Percentiles rank a stretch among this genome's conserved stretches.
phyloP scores from a whole-genome alignment of 441 rosid genomes.

The Theobroma grandiflorum region DNA sequence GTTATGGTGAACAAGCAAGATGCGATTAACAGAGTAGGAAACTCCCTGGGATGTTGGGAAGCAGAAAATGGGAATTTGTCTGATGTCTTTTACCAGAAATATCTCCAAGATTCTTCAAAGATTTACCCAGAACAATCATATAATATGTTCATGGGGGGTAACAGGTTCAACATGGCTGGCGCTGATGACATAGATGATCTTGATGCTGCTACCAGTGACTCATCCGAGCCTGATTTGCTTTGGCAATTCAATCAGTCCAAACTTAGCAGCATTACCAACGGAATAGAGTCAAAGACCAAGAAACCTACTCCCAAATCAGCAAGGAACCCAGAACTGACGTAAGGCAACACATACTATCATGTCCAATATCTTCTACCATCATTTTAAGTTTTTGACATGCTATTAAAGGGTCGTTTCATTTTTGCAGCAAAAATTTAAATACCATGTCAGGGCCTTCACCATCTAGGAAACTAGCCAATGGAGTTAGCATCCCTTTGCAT shows the following conservation, averaged over 20 bases:
- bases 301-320: slow-evolving; percentile 59
- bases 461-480: slow-evolving; percentile 64
- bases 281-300: slow-evolving; percentile 54
- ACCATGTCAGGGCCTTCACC: slow-evolving; percentile 66
- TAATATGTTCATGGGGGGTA: slow-evolving; percentile 64
- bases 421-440: slow-evolving; percentile 59
- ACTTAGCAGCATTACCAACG: slow-evolving; percentile 52
- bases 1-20: slow-evolving; percentile 97
- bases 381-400: background rate
- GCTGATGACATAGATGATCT: slow-evolving; percentile 68
- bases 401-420: slow-evolving; percentile 11
- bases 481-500: slow-evolving; percentile 44
- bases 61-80: slow-evolving; percentile 55
- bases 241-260: slow-evolving; percentile 90
- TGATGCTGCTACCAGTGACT: slow-evolving; percentile 92
- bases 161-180: slow-evolving; percentile 42
- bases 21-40: slow-evolving; percentile 53
- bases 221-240: slow-evolving; percentile 88
- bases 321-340: slow-evolving; percentile 70
- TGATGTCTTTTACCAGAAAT: slow-evolving; percentile 67
- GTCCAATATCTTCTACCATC: background rate
- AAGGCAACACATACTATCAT: slow-evolving; percentile 14
- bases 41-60: slow-evolving; percentile 67
- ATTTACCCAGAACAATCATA: slow-evolving; percentile 70
- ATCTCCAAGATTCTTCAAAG: slow-evolving; percentile 72